Base-by-base conservation (phyloP, 768 basidiomycete species). In the Neoboletus brunneissimus region DNA sequence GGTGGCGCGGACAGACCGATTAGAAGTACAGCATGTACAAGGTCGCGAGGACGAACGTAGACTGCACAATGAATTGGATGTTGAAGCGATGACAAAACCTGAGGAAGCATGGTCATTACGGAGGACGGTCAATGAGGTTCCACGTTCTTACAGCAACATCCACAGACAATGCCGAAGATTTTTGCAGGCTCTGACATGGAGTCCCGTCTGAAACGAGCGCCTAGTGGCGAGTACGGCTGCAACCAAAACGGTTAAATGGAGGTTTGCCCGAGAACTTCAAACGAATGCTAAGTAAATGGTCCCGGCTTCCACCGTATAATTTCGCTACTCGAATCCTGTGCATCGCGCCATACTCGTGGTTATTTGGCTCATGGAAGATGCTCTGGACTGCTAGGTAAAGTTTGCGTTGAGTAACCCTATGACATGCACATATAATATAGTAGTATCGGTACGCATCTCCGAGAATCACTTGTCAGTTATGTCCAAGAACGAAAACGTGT, bases 11-110 rank as follows among this genome's bases (percentile, higher is more conserved):
- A 31, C 29, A 27, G 16, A 27, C 9, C 1, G 34, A 42, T 48
- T 51, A 56, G 34, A 38, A 51, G n/a, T 29, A 23, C 9, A 15
- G 18, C 1, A 41, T 47, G n/a, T 11, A 6, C 29, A 27, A 41
- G 22, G 11, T 32, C 3, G 15, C n/a, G 40, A 45, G n/a, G 22
- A 56, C 60, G 40, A 62, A 66, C 60, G 49, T 23, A 56, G 49
- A 40, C 42, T 58, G 23, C 56, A 67, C 34, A 61, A 27, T 27
- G 60, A 32, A 29, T 47, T 56, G 34, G 52, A 22, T 34, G 54
- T 58, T 35, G 56, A 55, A 31, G 54, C 60, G 16, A 53, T 25
- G 32, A 46, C 23, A 25, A 56, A 31, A 27, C 59, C 65, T 66
- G 40, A 31, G 11, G 25, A 54, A 34, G 25, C 16, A 6, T 16